Base-by-base conservation (phyloP, 148 eudicot genomes). In the Camellia lanceoleosa region DNA sequence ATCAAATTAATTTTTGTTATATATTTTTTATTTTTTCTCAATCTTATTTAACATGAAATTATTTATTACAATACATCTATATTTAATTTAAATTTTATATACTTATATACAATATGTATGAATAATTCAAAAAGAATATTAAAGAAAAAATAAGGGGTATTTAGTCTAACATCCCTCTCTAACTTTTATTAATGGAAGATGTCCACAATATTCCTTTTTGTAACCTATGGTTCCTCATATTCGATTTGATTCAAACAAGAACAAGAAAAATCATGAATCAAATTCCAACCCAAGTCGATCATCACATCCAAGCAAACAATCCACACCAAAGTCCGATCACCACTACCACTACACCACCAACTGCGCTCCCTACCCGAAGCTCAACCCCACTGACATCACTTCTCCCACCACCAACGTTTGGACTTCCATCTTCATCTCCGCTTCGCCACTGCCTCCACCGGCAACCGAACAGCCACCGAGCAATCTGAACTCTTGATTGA, bases 321-420 rank as follows among this genome's bases (percentile, higher is more conserved):
- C 63, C 76, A 14, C 49, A 18, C 77, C 71, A 3, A 11, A 68
- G 8, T 23, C 68, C 43, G 14, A 65, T 1, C 8, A 30, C 16
- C 71, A 71, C 1, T 30, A 30, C 38, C 38, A 30, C 38, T 30
- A 12, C 61, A 20, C 80, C 70, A 9, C 76, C 61, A 77, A 79
- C 14, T 89, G 92, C 71, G 94, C 95, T 13, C 94, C 97, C 8
- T 94, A 94, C 83, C 98, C 97, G 15, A 90, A 86, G n/a, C 87
- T 94, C 18, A 88, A 91, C 75, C 89, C 92, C 0, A 83, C 88
- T 80, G 93, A 94, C 88, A 93, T 92, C 56, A 84, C 82, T 71
- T 90, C 92, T 0, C 91, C 91, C 41, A 62, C 80, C 38, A 30
- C 38, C 54, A 79, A 85, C n/a, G 56, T 64, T 3, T 80, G 85